Evolutionary conservation across 306 rosid genomes (phyloP).

Genomic region (Quercus dentata): DNA sequence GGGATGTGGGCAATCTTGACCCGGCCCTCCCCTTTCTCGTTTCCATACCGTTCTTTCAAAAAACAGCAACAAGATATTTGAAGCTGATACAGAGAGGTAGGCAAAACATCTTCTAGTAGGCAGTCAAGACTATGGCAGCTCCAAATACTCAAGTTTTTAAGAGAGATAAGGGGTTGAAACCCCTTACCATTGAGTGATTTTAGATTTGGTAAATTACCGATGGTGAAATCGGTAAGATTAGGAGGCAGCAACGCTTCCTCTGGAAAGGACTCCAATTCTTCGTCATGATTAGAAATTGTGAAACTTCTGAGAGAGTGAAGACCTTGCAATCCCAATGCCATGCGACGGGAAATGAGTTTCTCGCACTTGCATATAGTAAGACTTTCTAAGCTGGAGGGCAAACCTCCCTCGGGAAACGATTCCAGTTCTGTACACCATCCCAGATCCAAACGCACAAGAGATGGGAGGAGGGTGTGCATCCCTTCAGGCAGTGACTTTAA

Average conservation of each 20-base stretch:
- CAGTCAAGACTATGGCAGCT: neutral
- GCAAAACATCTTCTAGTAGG: slow-evolving; percentile 5
- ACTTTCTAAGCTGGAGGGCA: too few species aligned
- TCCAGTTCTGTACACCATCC: accelerated
- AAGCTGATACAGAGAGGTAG: neutral
- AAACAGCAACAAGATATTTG: too few species aligned
- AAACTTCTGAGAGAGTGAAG: too few species aligned
- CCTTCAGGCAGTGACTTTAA: too few species aligned
- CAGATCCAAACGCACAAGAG: accelerated
- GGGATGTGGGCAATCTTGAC: neutral
- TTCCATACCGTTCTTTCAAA: neutral
- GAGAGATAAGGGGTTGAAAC: slow-evolving; percentile 26
- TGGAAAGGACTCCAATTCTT: neutral
- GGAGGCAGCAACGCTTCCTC: neutral
- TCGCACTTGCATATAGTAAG: accelerated
- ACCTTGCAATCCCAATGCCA: too few species aligned
- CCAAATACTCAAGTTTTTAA: accelerated
- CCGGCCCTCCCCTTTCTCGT: neutral
- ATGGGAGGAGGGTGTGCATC: too few species aligned
- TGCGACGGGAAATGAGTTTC: too few species aligned
- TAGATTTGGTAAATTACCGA: neutral
- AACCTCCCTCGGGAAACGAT: too few species aligned
- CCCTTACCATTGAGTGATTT: slow-evolving; percentile 4
- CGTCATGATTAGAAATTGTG: accelerated
- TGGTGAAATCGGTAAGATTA: neutral